phyloP scores from a whole-genome alignment of 2,329 filamentous ascomycete genomes.

The Dactylellina drechsleri region DNA sequence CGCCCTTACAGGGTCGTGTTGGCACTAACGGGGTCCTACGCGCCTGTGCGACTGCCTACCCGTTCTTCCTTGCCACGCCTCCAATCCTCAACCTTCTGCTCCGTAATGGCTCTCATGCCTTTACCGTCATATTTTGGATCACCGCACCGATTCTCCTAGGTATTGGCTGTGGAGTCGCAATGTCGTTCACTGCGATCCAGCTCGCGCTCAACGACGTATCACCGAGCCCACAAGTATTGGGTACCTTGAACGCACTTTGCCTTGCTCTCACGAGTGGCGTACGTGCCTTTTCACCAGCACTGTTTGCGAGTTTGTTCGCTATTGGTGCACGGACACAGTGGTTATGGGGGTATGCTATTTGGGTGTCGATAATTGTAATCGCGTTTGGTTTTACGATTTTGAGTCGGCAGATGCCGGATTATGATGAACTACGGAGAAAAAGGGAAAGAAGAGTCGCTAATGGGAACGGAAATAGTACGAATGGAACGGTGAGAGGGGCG shows the following conservation, averaged over 20 bases:
- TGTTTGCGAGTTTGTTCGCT: constrained; percentile 75
- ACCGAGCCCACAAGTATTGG: constrained; percentile 72
- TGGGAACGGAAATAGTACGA: too few relatives aligned
- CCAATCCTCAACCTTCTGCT: constrained; percentile 71
- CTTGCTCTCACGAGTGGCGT: constrained; percentile 72
- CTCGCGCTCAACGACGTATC: constrained; percentile 79
- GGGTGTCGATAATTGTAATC: constrained; percentile 18
- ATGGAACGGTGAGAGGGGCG: too few relatives aligned
- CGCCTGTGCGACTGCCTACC: constrained; percentile 70
- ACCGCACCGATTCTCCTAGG: constrained; percentile 63
- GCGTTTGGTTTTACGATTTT: constrained; percentile 29
- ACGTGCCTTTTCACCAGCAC: constrained; percentile 73
- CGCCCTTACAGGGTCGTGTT: constrained; percentile 71
- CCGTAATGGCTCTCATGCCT: constrained; percentile 62
- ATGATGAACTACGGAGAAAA: constrained; percentile 23
- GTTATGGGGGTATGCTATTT: constrained; percentile 64
- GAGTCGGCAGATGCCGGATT: constrained; percentile 39
- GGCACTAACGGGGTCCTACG: constrained; percentile 75
- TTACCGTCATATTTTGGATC: constrained; percentile 69
- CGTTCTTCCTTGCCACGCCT: constrained; percentile 70
- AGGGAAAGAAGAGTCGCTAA: constrained; percentile 12
- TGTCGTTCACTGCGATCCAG: constrained; percentile 77
- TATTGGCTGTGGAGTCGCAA: constrained; percentile 72
- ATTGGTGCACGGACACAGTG: constrained; percentile 70
- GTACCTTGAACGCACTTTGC: constrained; percentile 76